Evolutionary conservation across 208 protist species (phyloP), one percentile per base, ranked within the genome.

Genomic region (Crithidia brevicula): DNA sequence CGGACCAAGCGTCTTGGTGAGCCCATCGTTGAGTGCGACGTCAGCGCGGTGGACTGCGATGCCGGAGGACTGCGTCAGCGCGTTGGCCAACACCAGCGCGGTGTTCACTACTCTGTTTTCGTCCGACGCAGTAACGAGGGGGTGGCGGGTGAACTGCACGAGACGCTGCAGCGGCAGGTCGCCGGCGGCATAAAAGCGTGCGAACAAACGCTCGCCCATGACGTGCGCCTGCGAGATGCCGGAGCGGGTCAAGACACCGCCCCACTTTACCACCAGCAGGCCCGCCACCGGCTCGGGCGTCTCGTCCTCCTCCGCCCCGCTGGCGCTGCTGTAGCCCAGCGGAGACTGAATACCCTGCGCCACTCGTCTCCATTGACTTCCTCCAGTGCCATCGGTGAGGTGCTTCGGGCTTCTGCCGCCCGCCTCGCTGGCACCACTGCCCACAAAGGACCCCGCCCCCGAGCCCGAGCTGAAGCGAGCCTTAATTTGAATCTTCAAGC

Each of bases 201-300:
- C 77, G 33, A 87, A 83, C 9, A 87, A 51, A 28, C 74, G 76
- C 51, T 87, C 78, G 6, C 83, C 83, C 49, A 85, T 77, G 34
- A 79, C 60, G 36, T 74, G 71, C 6, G 83, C 79, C 56, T 85
- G 83, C 15, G 62, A 52, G 62, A 82, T 74, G 49, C 83, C 83
- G 20, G 76, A 64, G 34, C 63, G 52, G 31, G 83, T 89, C 50
- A 85, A 69, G 28, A 79, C 71, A 11, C 83, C 83, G 18, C 83
- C 83, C 83, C 83, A 89, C 71, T 89, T 89, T 40, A 85, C 76
- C 53, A 89, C 75, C 3, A 85, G 57, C 51, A 82, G 43, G n/a
- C 72, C 81, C 3, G 68, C 64, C 20, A 59, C 46, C 27, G 52
- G 65, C 36, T 68, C 65, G 23, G 1, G 43, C 38, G 0, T 10